These are phyloP conservation scores for Ceriops decandra DNA, from an alignment of 345 rosid genomes.

Conservation along the genomic window DNA sequence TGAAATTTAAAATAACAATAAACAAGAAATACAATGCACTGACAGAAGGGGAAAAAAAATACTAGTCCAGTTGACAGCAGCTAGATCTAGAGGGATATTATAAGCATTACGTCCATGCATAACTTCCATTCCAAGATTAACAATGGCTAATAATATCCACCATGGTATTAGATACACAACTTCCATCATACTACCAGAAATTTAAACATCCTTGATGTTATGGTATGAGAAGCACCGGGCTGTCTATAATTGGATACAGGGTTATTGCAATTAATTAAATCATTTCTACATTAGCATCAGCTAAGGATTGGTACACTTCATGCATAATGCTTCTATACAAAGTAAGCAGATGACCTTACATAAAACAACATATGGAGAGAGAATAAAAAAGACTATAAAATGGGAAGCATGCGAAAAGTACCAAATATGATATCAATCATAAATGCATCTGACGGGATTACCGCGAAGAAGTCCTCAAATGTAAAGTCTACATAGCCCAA, in stretches of 20 bases:
- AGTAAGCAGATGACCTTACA: neutral
- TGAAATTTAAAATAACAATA: neutral
- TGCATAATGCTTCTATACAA: neutral
- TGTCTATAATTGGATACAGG: neutral
- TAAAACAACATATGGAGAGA: neutral
- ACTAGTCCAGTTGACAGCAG: too few relatives aligned
- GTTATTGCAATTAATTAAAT: neutral
- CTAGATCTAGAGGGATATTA: too few relatives aligned
- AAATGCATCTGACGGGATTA: constrained; percentile 24
- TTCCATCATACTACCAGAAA: neutral
- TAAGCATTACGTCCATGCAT: too few relatives aligned
- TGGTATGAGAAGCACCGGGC: too few relatives aligned
- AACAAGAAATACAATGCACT: neutral
- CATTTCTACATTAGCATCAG: neutral
- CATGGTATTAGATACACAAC: too few relatives aligned
- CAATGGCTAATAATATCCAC: too few relatives aligned
- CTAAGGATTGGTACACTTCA: neutral
- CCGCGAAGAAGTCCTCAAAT: constrained; percentile 96
- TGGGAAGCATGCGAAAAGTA: neutral
- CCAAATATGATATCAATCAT: neutral
- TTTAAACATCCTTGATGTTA: neutral
- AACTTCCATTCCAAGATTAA: too few relatives aligned
- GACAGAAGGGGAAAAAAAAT: neutral
- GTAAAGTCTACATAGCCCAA: constrained; percentile 93
- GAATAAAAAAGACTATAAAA: neutral